These are phyloP conservation scores for Solanum dulcamara DNA, from an alignment of 257 asterid genomes.

Conservation along the genomic window DNA sequence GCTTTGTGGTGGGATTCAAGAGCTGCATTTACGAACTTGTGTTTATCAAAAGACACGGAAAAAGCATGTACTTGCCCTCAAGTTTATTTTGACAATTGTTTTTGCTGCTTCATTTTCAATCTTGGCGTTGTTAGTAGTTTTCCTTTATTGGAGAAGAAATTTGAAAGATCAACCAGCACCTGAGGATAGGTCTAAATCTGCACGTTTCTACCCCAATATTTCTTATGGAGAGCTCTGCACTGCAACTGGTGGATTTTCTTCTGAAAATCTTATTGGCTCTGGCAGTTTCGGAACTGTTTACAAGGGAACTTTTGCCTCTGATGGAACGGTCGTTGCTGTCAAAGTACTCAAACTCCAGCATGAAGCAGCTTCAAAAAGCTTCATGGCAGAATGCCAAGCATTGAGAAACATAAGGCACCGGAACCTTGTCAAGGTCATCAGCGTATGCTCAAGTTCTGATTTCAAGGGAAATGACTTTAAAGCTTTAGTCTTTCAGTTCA, in stretches of 20 bases:
- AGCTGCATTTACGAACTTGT: constrained; percentile 21
- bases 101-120: constrained; percentile 8
- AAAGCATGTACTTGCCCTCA: neutral
- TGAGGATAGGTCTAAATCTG: neutral
- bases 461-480: constrained; percentile 32
- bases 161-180: neutral
- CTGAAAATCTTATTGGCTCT: constrained; percentile 19
- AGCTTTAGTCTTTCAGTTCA: constrained; percentile 29
- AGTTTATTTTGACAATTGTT: constrained; percentile 4
- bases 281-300: constrained; percentile 40
- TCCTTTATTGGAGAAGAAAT: constrained; percentile 8
- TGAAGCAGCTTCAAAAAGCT: constrained; percentile 35
- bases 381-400: constrained; percentile 38
- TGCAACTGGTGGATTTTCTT: constrained; percentile 31
- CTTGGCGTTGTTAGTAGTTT: constrained; percentile 11
- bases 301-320: constrained; percentile 21
- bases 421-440: constrained; percentile 37
- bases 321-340: constrained; percentile 21
- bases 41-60: neutral
- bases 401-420: constrained; percentile 29
- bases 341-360: constrained; percentile 33
- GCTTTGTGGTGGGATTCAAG: constrained; percentile 32
- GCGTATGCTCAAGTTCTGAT: constrained; percentile 38
- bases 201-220: constrained; percentile 4
- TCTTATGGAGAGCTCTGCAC: constrained; percentile 24